Base-by-base conservation (phyloP, 1,284 basidiomycete genomes). In the Coriolopsis trogii region DNA sequence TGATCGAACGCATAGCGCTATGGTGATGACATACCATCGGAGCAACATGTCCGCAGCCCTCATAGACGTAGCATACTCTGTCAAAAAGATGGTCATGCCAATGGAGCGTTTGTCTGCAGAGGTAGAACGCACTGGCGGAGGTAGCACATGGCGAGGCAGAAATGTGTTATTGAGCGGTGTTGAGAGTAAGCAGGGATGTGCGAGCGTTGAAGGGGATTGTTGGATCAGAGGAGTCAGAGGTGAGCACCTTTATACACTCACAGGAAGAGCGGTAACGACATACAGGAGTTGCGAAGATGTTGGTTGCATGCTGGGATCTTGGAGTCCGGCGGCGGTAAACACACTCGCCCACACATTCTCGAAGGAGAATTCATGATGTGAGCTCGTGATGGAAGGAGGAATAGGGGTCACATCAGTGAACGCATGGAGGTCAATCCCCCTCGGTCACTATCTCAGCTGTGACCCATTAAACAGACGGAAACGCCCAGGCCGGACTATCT, bases 61-160 rank as follows among this genome's bases (percentile, higher is more conserved):
- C 48, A 46, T 63, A 64, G 33, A 64, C 51, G 33, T 62, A 63
- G 57, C 63, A 64, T n/a, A 64, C 53, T 49, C 63, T 64, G 33
- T n/a, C 5, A 31, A 13, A 21, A 15, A 5, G 5, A 21, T 29
- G 10, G 18, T 31, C 1, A 52, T 8, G 15, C 10, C 20, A 36
- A 7, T 26, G 12, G 3, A 12, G 26, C 16, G 15, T 6, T 18
- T 1, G 34, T 39, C 6, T 15, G 23, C 20, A 6, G 2, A 13
- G 18, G 16, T 6, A 36, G 26, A n/a, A 50, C 63, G 21, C 25
- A 64, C 63, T 64, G 63, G 53, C 63, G 57, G 29, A 60, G 47
- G 49, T 55, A 55, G 50, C 63, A 64, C 63, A 64, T 64, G 29
- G 49, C 26, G 15, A 30, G 34, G n/a, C 13, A 31, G 18, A 24